Evolutionary conservation across 164 flowering plant genomes (phyloP).

Genomic region (Hamamelis virginiana): DNA sequence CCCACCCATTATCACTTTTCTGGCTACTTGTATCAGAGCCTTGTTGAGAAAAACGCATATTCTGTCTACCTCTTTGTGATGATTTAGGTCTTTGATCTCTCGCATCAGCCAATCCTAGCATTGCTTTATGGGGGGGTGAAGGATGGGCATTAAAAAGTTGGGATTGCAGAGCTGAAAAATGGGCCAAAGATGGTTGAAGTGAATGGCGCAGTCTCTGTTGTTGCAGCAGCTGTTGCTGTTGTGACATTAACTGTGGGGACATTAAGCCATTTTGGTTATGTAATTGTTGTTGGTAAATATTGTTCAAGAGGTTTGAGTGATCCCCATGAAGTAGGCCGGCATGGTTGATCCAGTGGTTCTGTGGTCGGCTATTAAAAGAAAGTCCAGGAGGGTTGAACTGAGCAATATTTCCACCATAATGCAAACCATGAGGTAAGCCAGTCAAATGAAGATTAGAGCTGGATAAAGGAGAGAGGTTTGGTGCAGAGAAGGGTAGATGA

Average conservation of each 20-base stretch:
- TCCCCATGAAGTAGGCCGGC: conserved; percentile 52
- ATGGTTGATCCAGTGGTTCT: conserved; percentile 60
- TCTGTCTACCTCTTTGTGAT: conserved; percentile 53
- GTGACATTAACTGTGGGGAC: conserved; percentile 50
- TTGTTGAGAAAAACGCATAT: conserved; percentile 53
- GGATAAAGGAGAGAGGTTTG: conserved; percentile 54
- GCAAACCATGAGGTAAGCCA: conserved; percentile 57
- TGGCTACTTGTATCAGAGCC: conserved; percentile 61
- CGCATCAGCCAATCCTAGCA: conserved; percentile 46
- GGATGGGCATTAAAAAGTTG: conserved; percentile 50
- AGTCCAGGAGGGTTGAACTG: conserved; percentile 47
- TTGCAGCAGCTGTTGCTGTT: conserved; percentile 42
- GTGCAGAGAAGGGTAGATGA: conserved; percentile 51
- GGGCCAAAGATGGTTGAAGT: conserved; percentile 57
- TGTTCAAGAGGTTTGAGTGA: conserved; percentile 47
- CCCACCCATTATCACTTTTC: conserved; percentile 57
- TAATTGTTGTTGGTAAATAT: conserved; percentile 52
- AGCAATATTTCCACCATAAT: conserved; percentile 47
- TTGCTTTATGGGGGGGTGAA: conserved; percentile 36
- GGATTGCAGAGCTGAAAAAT: conserved; percentile 62
- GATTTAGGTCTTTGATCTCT: conserved; percentile 70
- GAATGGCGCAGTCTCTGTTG: conserved; percentile 63
- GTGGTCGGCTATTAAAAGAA: conserved; percentile 43
- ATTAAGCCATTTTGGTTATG: conserved; percentile 63
- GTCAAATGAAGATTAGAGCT: conserved; percentile 52